phyloP scores from a whole-genome alignment of 2,329 filamentous ascomycete genomes.

The Neofusicoccum kwambonambiense region DNA sequence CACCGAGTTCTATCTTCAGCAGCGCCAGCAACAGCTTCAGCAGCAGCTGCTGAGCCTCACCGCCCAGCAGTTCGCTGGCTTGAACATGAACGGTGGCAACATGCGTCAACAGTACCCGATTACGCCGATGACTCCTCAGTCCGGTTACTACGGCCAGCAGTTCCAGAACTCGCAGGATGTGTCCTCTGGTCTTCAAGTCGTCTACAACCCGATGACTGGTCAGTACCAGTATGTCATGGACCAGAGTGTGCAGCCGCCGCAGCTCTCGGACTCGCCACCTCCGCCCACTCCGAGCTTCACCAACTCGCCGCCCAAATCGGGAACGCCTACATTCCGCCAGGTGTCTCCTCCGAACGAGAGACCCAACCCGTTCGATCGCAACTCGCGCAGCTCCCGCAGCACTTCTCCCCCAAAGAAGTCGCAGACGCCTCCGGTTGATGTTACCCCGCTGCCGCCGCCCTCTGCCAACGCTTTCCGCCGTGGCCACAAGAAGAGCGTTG shows the following conservation, averaged over 20 bases:
- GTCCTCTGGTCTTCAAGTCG: slow-evolving; percentile 72
- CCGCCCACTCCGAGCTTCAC: slow-evolving; percentile 44
- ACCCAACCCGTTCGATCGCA: slow-evolving; percentile 46
- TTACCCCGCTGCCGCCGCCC: slow-evolving; percentile 76
- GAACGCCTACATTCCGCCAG: slow-evolving; percentile 66
- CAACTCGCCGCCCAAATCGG: slow-evolving; percentile 37
- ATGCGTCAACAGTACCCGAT: slow-evolving; percentile 48
- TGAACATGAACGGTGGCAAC: slow-evolving; percentile 60
- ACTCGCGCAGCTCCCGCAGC: slow-evolving; percentile 51
- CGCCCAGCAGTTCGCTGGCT: slow-evolving; percentile 76
- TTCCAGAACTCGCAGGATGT: slow-evolving; percentile 64
- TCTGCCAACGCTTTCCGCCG: slow-evolving; percentile 91
- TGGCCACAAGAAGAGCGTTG: slow-evolving; percentile 80
- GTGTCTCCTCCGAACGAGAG: slow-evolving; percentile 72
- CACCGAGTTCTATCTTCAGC: slow-evolving; percentile 87
- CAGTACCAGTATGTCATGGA: slow-evolving; percentile 81
- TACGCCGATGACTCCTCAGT: slow-evolving; percentile 54
- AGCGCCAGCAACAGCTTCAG: slow-evolving; percentile 92
- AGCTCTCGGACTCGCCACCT: slow-evolving; percentile 49
- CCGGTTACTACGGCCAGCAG: slow-evolving; percentile 64
- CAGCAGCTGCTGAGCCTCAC: slow-evolving; percentile 87
- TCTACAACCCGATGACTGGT: slow-evolving; percentile 83
- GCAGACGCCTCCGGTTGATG: slow-evolving; percentile 67
- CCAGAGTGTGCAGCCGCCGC: slow-evolving; percentile 36
- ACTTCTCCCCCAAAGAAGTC: slow-evolving; percentile 62